Evolutionary conservation across 768 basidiomycete genomes (phyloP), one percentile per base, ranked within the genome.

Genomic region (Botryobasidium botryosum): DNA sequence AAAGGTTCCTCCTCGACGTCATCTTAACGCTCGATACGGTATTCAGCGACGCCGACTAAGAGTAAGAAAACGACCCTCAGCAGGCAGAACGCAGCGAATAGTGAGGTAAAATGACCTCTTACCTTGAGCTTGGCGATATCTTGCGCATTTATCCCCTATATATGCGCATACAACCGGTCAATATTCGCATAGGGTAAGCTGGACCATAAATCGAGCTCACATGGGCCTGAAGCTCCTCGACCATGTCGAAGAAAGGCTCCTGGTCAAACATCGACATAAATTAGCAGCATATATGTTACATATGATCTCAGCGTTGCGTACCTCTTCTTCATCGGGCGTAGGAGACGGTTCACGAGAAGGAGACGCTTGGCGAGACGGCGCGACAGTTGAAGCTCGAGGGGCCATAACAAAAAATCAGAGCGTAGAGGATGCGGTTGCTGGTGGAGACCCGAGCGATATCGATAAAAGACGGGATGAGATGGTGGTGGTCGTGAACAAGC

Each of bases 51-150:
- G 81, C 81, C 27, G 75, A 62, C 84, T 87, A 46, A 8, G 32
- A 27, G 32, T 15, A 48, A 18, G 12, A 26, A 41, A 43, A 28
- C 17, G 13, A 26, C n/a, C 18, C 43, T 15, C 38, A 45, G 21
- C 21, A 29, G 40, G 40, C 49, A 45, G 50, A 43, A 33, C 40
- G 21, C 50, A 44, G 53, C 37, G 13, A 52, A 47, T 32, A 60
- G 42, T 6, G 55, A 58, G 18, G 54, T 50, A 38, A 60, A 52
- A 38, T 51, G 56, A 10, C 51, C 44, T 37, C n/a, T n/a, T n/a
- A 77, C 84, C 64, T 94, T 94, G 50, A 96, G 74, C 62, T 96
- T 96, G 41, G 80, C 59, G 46, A 96, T 94, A 57, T 96, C 91
- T 66, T 92, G 87, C 23, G 88, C 77, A 52, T 90, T 92, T 60